A percentile compares a stretch with the other conserved stretches of the same genome.
Conservation (phyloP, 176 grass and related monocot species). For the Oryza rufipogon region DNA sequence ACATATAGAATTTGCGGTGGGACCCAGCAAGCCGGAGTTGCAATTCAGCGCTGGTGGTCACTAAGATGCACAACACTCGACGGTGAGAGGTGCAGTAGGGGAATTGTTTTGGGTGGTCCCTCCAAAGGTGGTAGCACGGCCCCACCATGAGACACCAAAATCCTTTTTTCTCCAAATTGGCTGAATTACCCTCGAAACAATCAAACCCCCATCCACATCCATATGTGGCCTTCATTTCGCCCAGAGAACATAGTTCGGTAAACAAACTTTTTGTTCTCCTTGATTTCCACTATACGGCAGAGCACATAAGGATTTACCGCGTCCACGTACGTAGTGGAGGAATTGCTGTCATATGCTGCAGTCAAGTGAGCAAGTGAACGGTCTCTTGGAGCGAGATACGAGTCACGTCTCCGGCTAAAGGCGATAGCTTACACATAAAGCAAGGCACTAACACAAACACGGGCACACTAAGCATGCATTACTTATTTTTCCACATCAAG, state of each 20-base stretch:
- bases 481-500: slow-evolving; percentile 34
- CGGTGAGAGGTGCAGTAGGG: background rate
- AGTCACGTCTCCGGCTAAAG: slow-evolving; percentile 18
- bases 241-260: background rate
- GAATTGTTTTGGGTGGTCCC: slow-evolving; percentile 20
- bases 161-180: background rate
- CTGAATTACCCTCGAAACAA: background rate
- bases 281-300: background rate
- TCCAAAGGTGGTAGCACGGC: slow-evolving; percentile 23
- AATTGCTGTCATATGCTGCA: background rate
- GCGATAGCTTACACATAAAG: slow-evolving; percentile 28
- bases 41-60: slow-evolving; percentile 48
- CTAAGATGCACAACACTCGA: slow-evolving; percentile 12
- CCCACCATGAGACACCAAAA: background rate
- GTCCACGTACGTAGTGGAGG: background rate
- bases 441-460: background rate
- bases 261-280: background rate
- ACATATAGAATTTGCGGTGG: slow-evolving; percentile 17
- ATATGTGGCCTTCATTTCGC: background rate
- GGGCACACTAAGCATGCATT: background rate
- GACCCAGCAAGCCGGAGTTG: slow-evolving; percentile 15
- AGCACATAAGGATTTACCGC: background rate
- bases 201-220: background rate
- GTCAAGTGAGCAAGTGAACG: background rate
- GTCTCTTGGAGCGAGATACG: background rate